Percentiles rank a stretch among this genome's conserved stretches.
These are phyloP conservation scores for Candida mesenterica DNA, from an alignment of 1,139 yeast genomes.

Conservation along the genomic window DNA sequence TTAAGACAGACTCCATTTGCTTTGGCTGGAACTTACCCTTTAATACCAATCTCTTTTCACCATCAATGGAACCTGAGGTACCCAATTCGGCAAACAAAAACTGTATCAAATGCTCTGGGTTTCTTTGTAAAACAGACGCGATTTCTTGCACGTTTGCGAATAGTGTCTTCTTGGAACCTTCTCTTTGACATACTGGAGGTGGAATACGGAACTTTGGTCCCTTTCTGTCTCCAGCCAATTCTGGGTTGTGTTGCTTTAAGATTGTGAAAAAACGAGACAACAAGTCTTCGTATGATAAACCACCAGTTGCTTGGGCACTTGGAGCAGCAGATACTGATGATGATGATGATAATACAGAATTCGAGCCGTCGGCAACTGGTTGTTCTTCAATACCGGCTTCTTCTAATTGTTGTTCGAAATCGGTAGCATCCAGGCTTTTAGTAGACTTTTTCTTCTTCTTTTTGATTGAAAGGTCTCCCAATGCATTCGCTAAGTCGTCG, in stretches of 20 bases:
- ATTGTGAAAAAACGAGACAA: constrained; percentile 82
- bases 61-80: constrained; percentile 98
- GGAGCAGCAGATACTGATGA: constrained; percentile 11
- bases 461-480: constrained; percentile 74
- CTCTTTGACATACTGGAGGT: constrained; percentile 96
- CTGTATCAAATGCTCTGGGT: constrained; percentile 95
- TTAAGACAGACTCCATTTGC: constrained; percentile 93
- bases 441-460: constrained; percentile 74
- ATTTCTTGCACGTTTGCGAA: constrained; percentile 96
- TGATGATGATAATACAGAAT: constrained; percentile 13
- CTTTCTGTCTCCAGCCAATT: constrained; percentile 92
- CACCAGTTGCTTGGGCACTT: constrained; percentile 42
- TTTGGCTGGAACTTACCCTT: constrained; percentile 98
- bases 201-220: constrained; percentile 95
- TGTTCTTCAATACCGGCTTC: constrained; percentile 79
- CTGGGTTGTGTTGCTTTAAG: constrained; percentile 92
- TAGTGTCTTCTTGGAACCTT: constrained; percentile 93
- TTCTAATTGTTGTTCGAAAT: constrained; percentile 86
- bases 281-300: constrained; percentile 74
- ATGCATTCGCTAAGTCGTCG: constrained; percentile 60
- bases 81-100: constrained; percentile 98
- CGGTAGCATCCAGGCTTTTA: constrained; percentile 59
- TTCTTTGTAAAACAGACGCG: constrained; percentile 90
- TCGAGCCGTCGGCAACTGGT: constrained; percentile 24
- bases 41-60: constrained; percentile 92